These are phyloP conservation scores for Alnus rubra DNA, from an alignment of 306 rosid genomes.

Conservation along the genomic window DNA sequence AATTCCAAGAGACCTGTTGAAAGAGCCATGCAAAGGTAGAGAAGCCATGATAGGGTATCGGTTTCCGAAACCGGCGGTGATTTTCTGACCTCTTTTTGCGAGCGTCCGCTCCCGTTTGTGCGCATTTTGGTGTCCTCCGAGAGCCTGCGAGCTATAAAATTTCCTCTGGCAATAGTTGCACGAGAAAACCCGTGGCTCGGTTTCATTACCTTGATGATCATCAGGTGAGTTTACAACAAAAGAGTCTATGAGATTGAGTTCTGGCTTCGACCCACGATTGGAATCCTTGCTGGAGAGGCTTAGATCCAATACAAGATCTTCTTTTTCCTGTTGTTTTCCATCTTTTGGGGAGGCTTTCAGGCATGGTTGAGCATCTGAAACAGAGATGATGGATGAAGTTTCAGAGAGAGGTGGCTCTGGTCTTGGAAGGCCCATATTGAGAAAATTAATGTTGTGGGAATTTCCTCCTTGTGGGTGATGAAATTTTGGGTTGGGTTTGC, in stretches of 20 bases:
- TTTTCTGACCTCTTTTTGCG: constrained; percentile 60
- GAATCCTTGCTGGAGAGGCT: constrained; percentile 57
- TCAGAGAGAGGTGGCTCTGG: constrained; percentile 43
- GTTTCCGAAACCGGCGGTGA: constrained; percentile 36
- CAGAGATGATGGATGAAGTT: constrained; percentile 41
- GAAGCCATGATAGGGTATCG: constrained; percentile 75
- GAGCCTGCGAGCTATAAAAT: constrained; percentile 93
- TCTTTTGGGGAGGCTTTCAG: constrained; percentile 30
- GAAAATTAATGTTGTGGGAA: constrained; percentile 5
- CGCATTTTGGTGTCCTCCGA: constrained; percentile 97
- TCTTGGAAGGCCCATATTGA: constrained; percentile 39
- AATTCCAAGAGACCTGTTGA: constrained; percentile 75
- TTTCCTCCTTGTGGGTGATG: constrained; percentile 20
- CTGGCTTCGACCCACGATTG: constrained; percentile 44
- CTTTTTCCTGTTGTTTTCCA: constrained; percentile 2
- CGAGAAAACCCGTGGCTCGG: constrained; percentile 69
- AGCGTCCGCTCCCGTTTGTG: constrained; percentile 88
- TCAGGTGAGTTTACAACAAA: constrained; percentile 41
- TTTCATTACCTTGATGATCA: constrained; percentile 30
- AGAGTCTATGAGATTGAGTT: constrained; percentile 71
- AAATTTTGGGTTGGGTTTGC: constrained; percentile 31
- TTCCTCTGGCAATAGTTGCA: constrained; percentile 94
- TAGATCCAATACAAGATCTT: constrained; percentile 58
- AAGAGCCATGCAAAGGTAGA: constrained; percentile 84
- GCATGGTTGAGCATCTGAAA: constrained; percentile 32